phyloP scores from a whole-genome alignment of 495 filamentous ascomycete species.

The Penicillium waksmanii region DNA sequence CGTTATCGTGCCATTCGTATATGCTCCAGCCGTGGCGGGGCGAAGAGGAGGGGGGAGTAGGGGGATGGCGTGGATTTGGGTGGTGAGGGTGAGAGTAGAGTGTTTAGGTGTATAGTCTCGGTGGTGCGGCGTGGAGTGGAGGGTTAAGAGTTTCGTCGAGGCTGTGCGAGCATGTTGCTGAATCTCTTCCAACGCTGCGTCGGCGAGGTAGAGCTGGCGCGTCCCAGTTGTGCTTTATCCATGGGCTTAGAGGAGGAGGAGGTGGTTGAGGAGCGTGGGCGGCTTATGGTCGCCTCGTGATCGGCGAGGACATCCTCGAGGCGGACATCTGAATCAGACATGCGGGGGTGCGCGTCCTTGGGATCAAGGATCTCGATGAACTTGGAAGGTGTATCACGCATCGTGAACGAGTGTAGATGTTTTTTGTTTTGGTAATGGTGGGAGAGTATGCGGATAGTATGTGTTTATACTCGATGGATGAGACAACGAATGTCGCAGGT shows the following conservation, averaged over 20 bases:
- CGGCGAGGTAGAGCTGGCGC: constrained; percentile 31
- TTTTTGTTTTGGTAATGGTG: not conserved
- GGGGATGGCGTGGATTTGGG: not conserved
- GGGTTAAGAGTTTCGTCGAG: constrained; percentile 30
- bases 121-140: not conserved
- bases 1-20: constrained; percentile 23
- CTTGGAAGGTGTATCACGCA: constrained; percentile 50
- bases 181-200: constrained; percentile 47
- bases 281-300: constrained; percentile 47
- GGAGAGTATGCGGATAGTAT: constrained; percentile 3
- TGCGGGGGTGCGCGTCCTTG: constrained; percentile 34
- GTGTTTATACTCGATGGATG: constrained; percentile 8
- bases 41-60: constrained; percentile 2
- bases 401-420: constrained; percentile 19
- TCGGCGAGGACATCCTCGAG: constrained; percentile 53
- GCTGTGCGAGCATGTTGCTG: constrained; percentile 40
- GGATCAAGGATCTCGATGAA: constrained; percentile 54
- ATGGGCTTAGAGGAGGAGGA: constrained; percentile 45
- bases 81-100: not conserved
- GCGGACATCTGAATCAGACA: constrained; percentile 50
- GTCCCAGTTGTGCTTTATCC: constrained; percentile 34
- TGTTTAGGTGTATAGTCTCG: not conserved
- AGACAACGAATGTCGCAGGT: constrained; percentile 25
- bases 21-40: not conserved
- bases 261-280: constrained; percentile 46